phyloP scores from a whole-genome alignment of 2,329 filamentous ascomycete species.

The Cladorrhinum sp. region DNA sequence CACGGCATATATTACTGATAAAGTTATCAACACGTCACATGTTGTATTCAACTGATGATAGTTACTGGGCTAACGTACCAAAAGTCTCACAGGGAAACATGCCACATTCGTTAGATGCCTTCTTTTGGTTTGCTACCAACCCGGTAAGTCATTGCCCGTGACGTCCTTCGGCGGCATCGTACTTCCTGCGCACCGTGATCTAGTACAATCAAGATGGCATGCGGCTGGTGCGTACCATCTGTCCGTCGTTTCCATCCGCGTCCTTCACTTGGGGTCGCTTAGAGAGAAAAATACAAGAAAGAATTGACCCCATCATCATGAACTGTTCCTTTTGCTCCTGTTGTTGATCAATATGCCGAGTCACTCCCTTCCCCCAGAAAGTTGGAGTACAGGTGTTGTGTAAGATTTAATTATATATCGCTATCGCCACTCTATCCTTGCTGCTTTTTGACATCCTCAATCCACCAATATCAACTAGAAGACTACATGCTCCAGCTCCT shows the following conservation, averaged over 20 bases:
- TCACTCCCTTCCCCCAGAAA: too few species aligned
- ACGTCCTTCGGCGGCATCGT: neutral
- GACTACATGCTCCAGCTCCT: too few species aligned
- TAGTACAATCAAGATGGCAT: neutral
- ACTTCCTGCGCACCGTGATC: neutral
- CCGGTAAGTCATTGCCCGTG: neutral
- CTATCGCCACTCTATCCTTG: too few species aligned
- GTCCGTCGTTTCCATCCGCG: too few species aligned
- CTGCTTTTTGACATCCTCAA: too few species aligned
- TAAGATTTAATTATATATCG: too few species aligned
- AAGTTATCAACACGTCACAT: slow-evolving; percentile 6
- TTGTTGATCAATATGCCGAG: too few species aligned
- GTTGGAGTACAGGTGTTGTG: too few species aligned
- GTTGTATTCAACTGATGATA: neutral
- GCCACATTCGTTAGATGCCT: too few species aligned
- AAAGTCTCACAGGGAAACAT: neutral
- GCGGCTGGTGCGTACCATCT: too few species aligned
- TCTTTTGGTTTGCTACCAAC: neutral
- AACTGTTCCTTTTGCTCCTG: neutral
- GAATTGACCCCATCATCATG: neutral
- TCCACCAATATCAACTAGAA: too few species aligned
- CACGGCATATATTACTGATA: slow-evolving; percentile 25
- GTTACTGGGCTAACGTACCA: slow-evolving; percentile 1
- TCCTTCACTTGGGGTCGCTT: neutral
- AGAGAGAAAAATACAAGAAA: neutral